Base-by-base conservation (phyloP, 257 asterid species). In the Plantago ovata region DNA sequence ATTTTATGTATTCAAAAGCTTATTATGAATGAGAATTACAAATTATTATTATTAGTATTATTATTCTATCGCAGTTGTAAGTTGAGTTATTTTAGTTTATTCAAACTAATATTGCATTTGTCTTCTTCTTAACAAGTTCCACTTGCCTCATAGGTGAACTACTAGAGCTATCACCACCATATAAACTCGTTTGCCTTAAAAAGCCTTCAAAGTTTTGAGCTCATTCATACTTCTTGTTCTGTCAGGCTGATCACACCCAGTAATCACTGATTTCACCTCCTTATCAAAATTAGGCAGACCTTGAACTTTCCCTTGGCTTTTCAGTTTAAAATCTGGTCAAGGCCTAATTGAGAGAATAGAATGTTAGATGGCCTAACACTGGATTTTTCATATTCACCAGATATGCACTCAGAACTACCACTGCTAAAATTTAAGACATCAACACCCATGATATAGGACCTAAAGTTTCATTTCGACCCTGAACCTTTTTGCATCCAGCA, bases 341-440 rank as follows among this genome's bases (percentile, higher is more conserved):
- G 79, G 44, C 94, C 95, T 75, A 83, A 68, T 66, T 75, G 70
- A 56, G 98, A 83, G 80, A 91, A 87, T 59, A 87, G 80, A 61
- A 87, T 83, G 69, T 66, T 80, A 12, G 81, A 58, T 38, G 69
- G 64, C 63, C 69, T 68, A 9, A 36, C 71, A 50, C 56, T 67
- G 53, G 79, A 50, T 51, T 65, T 80, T 38, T 43, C 50, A 32
- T 16, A 40, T 38, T 63, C 65, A 64, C 61, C 71, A 0, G 74
- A 65, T 49, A 53, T 65, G 74, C 75, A 73, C 19, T 58, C 69
- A 7, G 75, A 56, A 58, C 42, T 49, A 46, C 67, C 65, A 18
- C 65, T 58, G 52, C 51, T 18, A 46, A 53, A 58, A 48, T 69
- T 57, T 51, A 69, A 60, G 55, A 24, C 32, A 15, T 43, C 71